Conservation (phyloP, 768 basidiomycete species). For the Mycena floridula region DNA sequence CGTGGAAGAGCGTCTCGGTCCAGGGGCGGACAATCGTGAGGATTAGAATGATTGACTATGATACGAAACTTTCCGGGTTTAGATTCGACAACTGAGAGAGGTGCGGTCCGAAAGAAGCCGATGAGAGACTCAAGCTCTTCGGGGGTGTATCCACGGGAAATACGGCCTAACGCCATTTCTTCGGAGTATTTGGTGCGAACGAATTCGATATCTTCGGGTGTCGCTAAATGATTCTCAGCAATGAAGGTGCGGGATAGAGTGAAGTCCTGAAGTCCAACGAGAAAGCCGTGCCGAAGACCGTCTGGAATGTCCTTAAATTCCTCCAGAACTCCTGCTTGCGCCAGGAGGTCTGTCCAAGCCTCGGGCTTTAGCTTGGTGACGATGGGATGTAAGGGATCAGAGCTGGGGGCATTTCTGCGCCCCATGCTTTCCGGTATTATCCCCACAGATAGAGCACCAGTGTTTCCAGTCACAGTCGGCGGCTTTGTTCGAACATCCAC, state of each 20-base stretch:
- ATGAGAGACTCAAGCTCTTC: constrained; percentile 3
- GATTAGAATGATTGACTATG: not conserved
- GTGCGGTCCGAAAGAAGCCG: constrained; percentile 9
- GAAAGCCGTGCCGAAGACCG: not conserved
- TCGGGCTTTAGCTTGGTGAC: not conserved
- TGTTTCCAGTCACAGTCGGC: not conserved
- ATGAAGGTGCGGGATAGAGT: not conserved
- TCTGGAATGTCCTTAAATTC: not conserved
- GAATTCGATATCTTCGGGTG: constrained; percentile 1
- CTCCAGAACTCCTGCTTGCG: not conserved
- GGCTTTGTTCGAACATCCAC: not conserved
- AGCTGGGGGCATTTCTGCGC: not conserved
- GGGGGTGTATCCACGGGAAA: not conserved
- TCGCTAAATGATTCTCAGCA: not conserved
- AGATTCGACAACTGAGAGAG: constrained; percentile 6
- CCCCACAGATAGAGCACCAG: not conserved
- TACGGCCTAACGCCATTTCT: not conserved
- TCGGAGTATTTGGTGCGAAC: not conserved
- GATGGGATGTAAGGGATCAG: not conserved
- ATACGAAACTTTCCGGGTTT: constrained; percentile 1
- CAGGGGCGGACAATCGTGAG: not conserved
- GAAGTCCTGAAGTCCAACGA: not conserved
- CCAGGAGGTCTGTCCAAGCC: not conserved
- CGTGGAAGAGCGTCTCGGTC: not conserved
- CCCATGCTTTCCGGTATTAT: not conserved